phyloP scores from a whole-genome alignment of 2,329 filamentous ascomycete species.

The Fusarium phyllophilum region DNA sequence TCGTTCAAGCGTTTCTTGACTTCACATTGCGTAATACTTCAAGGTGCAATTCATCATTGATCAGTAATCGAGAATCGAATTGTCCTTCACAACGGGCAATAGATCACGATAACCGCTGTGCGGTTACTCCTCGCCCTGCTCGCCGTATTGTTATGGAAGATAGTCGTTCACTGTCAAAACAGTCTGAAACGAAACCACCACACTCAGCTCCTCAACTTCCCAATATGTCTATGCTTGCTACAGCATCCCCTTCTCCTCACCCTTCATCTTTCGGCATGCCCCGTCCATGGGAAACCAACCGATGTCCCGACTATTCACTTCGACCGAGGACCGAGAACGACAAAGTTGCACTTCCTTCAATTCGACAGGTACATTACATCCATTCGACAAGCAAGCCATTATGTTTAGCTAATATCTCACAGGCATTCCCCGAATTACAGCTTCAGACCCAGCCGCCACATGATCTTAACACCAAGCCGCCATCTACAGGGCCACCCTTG shows the following conservation, averaged over 20 bases:
- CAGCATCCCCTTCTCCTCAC: slow-evolving; percentile 55
- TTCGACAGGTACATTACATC: slow-evolving; percentile 58
- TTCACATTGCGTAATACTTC: slow-evolving; percentile 25
- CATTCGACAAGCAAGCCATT: background rate
- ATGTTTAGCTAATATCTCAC: slow-evolving; percentile 36
- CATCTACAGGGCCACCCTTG: slow-evolving; percentile 50
- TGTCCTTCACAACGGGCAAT: slow-evolving; percentile 8
- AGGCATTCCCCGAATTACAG: slow-evolving; percentile 60
- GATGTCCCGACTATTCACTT: slow-evolving; percentile 49
- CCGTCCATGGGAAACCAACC: slow-evolving; percentile 52
- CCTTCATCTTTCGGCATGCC: slow-evolving; percentile 53
- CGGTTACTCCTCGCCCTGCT: slow-evolving; percentile 32
- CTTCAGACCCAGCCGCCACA: slow-evolving; percentile 49
- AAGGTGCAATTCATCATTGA: slow-evolving; percentile 7
- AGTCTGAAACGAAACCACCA: slow-evolving; percentile 43
- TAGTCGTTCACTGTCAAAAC: slow-evolving; percentile 49
- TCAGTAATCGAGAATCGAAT: background rate
- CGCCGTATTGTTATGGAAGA: slow-evolving; percentile 53
- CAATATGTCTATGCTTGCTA: slow-evolving; percentile 63
- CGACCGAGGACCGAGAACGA: slow-evolving; percentile 53
- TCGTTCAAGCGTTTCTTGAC: slow-evolving; percentile 4
- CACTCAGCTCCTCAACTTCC: slow-evolving; percentile 39
- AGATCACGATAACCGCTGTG: slow-evolving; percentile 32
- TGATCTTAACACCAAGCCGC: slow-evolving; percentile 45
- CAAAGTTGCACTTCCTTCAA: slow-evolving; percentile 60